Conservation (phyloP, 75 land plant genomes). For the Pinus taeda region DNA sequence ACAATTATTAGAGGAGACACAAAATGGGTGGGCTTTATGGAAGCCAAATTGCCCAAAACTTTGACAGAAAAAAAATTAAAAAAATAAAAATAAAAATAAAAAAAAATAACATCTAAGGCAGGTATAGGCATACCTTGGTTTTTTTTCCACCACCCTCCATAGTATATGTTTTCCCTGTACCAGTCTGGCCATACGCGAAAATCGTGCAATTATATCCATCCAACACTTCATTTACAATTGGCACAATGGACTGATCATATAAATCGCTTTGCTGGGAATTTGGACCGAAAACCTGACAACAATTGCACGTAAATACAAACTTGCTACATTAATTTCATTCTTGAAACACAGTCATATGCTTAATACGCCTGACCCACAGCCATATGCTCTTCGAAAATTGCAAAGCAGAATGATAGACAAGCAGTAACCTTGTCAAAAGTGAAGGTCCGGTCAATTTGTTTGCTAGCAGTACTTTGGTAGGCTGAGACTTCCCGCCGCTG, state of each 20-base stretch:
- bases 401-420: neutral
- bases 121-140: constrained; percentile 50
- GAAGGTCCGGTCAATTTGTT: constrained; percentile 84
- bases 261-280: constrained; percentile 73
- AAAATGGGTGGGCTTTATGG: neutral
- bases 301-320: neutral
- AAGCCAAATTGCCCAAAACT: neutral
- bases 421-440: constrained; percentile 84
- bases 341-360: neutral
- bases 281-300: constrained; percentile 87
- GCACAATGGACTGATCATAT: constrained; percentile 83
- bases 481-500: constrained; percentile 80
- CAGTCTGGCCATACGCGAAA: constrained; percentile 99
- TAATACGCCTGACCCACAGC: neutral
- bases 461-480: constrained; percentile 63
- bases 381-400: neutral
- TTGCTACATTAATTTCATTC: neutral
- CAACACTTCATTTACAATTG: constrained; percentile 94
- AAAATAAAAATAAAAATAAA: no score
- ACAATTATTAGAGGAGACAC: neutral
- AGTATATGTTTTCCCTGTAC: constrained; percentile 98
- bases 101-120: constrained; percentile 2
- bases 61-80: neutral
- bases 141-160: constrained; percentile 94
- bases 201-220: constrained; percentile 98